Evolutionary conservation across 2,329 filamentous ascomycete species (phyloP).

Genomic region (Pseudopyrenochaeta lycopersici): DNA sequence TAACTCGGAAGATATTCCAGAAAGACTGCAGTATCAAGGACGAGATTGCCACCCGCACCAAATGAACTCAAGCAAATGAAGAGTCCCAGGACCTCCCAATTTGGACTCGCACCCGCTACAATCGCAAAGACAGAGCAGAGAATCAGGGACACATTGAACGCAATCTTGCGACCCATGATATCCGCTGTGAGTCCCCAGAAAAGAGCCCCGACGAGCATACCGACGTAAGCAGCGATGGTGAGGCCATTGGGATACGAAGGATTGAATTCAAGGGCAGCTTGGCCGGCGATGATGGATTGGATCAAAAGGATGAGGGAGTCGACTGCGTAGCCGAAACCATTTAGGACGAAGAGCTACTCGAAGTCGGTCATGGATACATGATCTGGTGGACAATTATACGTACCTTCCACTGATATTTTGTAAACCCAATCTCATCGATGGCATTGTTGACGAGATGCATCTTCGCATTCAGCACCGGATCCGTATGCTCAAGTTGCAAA

Average conservation of each 20-base stretch:
- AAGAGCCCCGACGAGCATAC: conserved; percentile 65
- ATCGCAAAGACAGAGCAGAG: conserved; percentile 70
- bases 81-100: conserved; percentile 70
- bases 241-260: conserved; percentile 65
- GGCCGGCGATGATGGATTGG: conserved; percentile 69
- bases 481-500: conserved; percentile 65
- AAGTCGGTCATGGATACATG: not conserved
- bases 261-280: conserved; percentile 68
- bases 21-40: conserved; percentile 70
- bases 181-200: conserved; percentile 76
- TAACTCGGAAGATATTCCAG: conserved; percentile 65
- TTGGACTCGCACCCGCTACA: conserved; percentile 72
- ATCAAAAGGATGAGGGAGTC: conserved; percentile 66
- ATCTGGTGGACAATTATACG: not conserved
- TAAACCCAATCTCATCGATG: conserved; percentile 54
- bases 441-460: conserved; percentile 74
- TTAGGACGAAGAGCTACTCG: conserved; percentile 62
- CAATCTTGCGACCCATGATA: conserved; percentile 72
- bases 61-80: conserved; percentile 72
- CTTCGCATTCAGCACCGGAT: conserved; percentile 70
- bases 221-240: conserved; percentile 69
- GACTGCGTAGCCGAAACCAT: conserved; percentile 69
- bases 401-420: conserved; percentile 62
- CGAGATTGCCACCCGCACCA: conserved; percentile 70
- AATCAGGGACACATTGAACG: conserved; percentile 74